phyloP scores from a whole-genome alignment of 2,329 filamentous ascomycete genomes.

The Colletotrichum graminicola region DNA sequence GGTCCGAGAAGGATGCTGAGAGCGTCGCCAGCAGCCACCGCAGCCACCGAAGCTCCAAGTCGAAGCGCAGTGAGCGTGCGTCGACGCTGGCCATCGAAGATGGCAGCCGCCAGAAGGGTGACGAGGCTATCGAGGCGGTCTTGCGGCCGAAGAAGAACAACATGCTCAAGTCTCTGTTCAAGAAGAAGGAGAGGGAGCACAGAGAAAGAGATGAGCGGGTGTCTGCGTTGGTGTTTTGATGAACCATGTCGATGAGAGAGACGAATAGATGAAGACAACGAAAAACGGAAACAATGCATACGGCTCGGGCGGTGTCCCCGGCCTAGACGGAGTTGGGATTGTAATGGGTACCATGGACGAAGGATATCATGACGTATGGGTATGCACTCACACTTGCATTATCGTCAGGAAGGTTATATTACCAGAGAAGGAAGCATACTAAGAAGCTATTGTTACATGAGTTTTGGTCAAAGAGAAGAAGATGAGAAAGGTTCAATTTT shows the following conservation, averaged over 20 bases:
- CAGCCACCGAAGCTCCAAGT: constrained; percentile 47
- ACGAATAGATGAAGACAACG: constrained; percentile 7
- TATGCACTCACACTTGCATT: constrained; percentile 10
- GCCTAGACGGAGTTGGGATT: constrained; percentile 41
- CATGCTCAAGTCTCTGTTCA: constrained; percentile 71
- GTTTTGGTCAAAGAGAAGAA: constrained; percentile 8
- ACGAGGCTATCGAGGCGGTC: constrained; percentile 52
- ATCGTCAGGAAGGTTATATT: background rate
- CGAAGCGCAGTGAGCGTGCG: constrained; percentile 51
- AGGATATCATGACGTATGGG: background rate
- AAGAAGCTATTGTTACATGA: constrained; percentile 23
- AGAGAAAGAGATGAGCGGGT: constrained; percentile 47
- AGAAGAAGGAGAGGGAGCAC: constrained; percentile 63
- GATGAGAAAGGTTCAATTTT: background rate
- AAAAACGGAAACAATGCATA: constrained; percentile 35
- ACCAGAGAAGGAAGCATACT: background rate
- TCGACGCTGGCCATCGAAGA: constrained; percentile 53
- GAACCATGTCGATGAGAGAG: constrained; percentile 16
- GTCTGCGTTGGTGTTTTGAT: constrained; percentile 42
- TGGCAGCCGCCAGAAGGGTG: constrained; percentile 52
- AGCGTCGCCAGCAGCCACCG: constrained; percentile 57
- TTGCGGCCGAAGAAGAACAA: constrained; percentile 64
- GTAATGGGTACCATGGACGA: constrained; percentile 25
- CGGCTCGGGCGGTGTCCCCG: constrained; percentile 33
- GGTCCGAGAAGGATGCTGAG: constrained; percentile 46